Evolutionary conservation across 192 early-diverging fungal species (phyloP), one percentile per base, ranked within the genome.

Genomic region (Podila epigama): DNA sequence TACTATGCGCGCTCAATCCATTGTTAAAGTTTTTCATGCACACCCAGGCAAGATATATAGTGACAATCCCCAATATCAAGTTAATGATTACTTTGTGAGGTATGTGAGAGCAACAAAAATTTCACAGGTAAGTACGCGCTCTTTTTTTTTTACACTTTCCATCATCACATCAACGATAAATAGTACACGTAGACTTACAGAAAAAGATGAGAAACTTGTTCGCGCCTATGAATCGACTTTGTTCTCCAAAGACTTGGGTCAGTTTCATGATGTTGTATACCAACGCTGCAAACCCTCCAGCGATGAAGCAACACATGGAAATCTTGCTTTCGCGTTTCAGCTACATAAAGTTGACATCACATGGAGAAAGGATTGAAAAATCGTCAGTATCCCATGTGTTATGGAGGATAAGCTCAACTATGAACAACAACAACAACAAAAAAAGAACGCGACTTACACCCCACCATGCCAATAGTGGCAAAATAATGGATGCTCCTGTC

Each of bases 21-120:
- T 87, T 79, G 56, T 90, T 87, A 70, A 93, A 93, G 75, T 92
- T 92, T 37, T 78, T 71, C 66, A 85, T 83, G 62, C 91, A 93
- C 18, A 84, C 55, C 39, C 84, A 72, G 12, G 87, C 61, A 29
- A 60, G 52, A 53, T 83, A 58, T 18, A 69, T 50, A n/a, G 70
- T 75, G 61, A 79, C 68, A 36, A 85, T 57, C 29, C 84, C 82
- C 13, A 88, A 57, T 1, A 82, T 33, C 54, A 88, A 55, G 58
- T 83, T 79, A 28, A 86, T 68, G 60, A 80, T 69, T 52, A 84
- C 85, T 86, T 10, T 60, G 70, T 70, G 20, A 67, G 53, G 28
- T 69, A 57, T 60, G 56, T 68, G 29, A 81, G 33, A 52, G 50
- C 56, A 12, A 36, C 80, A 71, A 69, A 20, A 48, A 4, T 15